Evolutionary conservation across 768 basidiomycete genomes (phyloP), one percentile per base, ranked within the genome.

Genomic region (Mycena rosella): DNA sequence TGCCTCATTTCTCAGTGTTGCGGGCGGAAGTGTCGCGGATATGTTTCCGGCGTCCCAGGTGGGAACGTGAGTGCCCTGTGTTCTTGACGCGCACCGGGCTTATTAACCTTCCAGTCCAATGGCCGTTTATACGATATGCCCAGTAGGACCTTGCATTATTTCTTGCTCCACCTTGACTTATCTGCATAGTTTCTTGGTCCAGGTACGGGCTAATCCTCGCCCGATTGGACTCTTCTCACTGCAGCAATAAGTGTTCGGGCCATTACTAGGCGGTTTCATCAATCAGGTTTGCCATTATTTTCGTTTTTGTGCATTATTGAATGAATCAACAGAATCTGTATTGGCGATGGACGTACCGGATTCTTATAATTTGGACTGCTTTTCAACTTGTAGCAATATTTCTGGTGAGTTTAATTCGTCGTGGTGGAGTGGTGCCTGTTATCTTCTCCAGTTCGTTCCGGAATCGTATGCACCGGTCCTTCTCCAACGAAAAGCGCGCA

Each of bases 341-440:
- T 51, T 92, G 91, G 92, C 78, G 91, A 65, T 95, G 93, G 94
- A 93, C 92, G 0, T 96, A 90, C 78, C 88, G 89, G 62, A 78
- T 91, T 18, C 75, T 91, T 62, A 67, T 90, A 2, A 91, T 91
- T 24, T 96, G 94, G 95, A 82, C 86, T 0, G 87, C 86, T 53
- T 78, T 78, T 3, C 84, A 93, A 75, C 76, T 83, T 10, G 55
- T 85, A 10, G 79, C 86, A 0, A 78, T 95, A 10, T 73, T 88
- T 53, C 24, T 86, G 47, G 90, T 90, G 68, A 71, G 85, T 77
- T 44, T 47, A 18, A 44, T 27, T 2, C 24, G 9, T 6, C n/a
- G n/a, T n/a, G n/a, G n/a, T n/a, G n/a, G 14, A 47, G 26, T 7
- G 0, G 8, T 3, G 10, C 14, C 18, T 18, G 20, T 18, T 38